Evolutionary conservation across 2,329 filamentous ascomycete genomes (phyloP).

Genomic region (Saccharata proteae): DNA sequence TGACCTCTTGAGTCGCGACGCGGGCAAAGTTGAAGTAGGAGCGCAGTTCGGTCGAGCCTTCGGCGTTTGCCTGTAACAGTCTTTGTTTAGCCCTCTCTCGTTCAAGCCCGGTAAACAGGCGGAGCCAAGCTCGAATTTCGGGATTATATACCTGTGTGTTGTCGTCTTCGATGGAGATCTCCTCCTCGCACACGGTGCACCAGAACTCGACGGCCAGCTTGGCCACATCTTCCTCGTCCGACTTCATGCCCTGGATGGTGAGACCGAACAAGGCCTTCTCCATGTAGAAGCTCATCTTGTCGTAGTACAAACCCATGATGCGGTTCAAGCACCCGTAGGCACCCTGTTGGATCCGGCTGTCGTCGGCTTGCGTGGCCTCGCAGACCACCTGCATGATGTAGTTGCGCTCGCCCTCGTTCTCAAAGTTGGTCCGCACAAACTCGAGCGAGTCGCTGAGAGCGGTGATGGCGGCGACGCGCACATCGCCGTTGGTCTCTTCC

Average conservation of each 20-base stretch:
- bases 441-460: slow-evolving; percentile 93
- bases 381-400: slow-evolving; percentile 99
- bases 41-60: slow-evolving; percentile 72
- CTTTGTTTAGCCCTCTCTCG: slow-evolving; percentile 1
- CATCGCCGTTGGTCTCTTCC: slow-evolving; percentile 84
- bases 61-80: slow-evolving; percentile 42
- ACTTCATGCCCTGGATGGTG: slow-evolving; percentile 98
- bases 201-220: slow-evolving; percentile 98
- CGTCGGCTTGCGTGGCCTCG: slow-evolving; percentile 90
- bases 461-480: slow-evolving; percentile 83
- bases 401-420: slow-evolving; percentile 97
- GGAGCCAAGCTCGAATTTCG: slow-evolving; percentile 14
- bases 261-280: slow-evolving; percentile 97
- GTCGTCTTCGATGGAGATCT: slow-evolving; percentile 95
- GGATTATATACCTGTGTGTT: slow-evolving; percentile 58
- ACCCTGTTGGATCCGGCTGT: slow-evolving; percentile 84
- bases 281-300: slow-evolving; percentile 99
- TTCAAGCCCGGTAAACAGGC: slow-evolving; percentile 7
- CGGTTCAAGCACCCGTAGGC: slow-evolving; percentile 96
- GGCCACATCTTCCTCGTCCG: slow-evolving; percentile 89
- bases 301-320: slow-evolving; percentile 98
- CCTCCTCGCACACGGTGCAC: slow-evolving; percentile 99
- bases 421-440: slow-evolving; percentile 96
- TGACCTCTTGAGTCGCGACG: slow-evolving; percentile 85
- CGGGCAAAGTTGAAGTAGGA: slow-evolving; percentile 94